Evolutionary conservation across 2,329 filamentous ascomycete genomes (phyloP).

Genomic region (Dactylellina cionopaga): DNA sequence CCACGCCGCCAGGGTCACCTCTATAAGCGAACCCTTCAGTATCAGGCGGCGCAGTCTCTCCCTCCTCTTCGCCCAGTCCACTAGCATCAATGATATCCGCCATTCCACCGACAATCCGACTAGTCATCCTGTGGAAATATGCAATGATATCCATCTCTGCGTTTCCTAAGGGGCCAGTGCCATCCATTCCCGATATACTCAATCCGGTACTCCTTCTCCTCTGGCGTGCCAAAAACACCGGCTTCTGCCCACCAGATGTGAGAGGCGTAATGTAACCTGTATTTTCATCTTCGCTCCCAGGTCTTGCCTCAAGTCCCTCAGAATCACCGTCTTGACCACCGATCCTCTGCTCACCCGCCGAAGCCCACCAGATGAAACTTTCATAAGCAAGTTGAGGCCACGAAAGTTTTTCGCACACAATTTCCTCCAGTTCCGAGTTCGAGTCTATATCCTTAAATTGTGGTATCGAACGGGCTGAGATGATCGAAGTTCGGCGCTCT

Average conservation of each 20-base stretch:
- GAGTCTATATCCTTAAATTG: constrained; percentile 58
- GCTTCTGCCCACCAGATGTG: constrained; percentile 43
- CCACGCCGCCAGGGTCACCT: constrained; percentile 38
- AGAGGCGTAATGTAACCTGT: constrained; percentile 42
- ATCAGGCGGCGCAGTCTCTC: constrained; percentile 48
- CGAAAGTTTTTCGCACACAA: constrained; percentile 67
- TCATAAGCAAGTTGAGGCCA: constrained; percentile 81
- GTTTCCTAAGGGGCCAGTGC: constrained; percentile 61
- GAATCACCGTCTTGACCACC: constrained; percentile 62
- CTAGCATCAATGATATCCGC: constrained; percentile 69
- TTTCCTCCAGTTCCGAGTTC: constrained; percentile 63
- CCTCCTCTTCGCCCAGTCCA: constrained; percentile 60
- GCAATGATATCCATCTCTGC: constrained; percentile 77
- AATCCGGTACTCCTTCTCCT: constrained; percentile 45
- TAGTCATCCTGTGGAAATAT: constrained; percentile 82
- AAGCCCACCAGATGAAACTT: constrained; percentile 91
- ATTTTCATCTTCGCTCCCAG: constrained; percentile 55
- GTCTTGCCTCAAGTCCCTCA: constrained; percentile 56
- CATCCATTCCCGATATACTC: constrained; percentile 49
- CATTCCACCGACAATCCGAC: constrained; percentile 71
- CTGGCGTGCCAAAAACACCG: constrained; percentile 46
- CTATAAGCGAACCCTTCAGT: constrained; percentile 37
- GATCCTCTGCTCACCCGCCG: constrained; percentile 76
- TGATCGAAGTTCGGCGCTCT: constrained; percentile 37
- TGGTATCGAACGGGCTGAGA: constrained; percentile 35